Percentiles rank a stretch among this genome's conserved stretches.
phyloP scores from a whole-genome alignment of 1,284 basidiomycete genomes.

The Apiotrichum akiyoshidainum region DNA sequence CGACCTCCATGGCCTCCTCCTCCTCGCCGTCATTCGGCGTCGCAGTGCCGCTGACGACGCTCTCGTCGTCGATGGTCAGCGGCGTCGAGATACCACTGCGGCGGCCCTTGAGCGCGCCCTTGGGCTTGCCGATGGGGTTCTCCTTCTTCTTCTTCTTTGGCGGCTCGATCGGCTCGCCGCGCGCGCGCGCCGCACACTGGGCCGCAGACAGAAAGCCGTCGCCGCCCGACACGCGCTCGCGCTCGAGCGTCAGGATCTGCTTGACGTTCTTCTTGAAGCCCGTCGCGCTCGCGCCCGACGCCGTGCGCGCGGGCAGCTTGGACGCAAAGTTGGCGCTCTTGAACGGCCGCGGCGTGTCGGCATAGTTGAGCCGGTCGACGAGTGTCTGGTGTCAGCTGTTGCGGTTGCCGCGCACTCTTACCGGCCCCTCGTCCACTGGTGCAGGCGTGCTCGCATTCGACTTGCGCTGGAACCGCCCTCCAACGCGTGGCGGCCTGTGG shows the following conservation, averaged over 20 bases:
- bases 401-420: background rate
- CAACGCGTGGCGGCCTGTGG: conserved; percentile 13
- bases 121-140: conserved; percentile 17
- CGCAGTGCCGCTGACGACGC: conserved; percentile 15
- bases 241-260: conserved; percentile 48
- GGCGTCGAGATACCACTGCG: conserved; percentile 32
- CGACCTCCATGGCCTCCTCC: conserved; percentile 12
- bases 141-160: conserved; percentile 44
- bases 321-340: conserved; percentile 38
- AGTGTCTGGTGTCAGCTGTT: conserved; percentile 9
- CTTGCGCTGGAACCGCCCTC: conserved; percentile 28
- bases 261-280: conserved; percentile 43
- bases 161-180: conserved; percentile 41
- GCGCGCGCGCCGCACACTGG: conserved; percentile 34
- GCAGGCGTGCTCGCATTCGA: conserved; percentile 40
- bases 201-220: conserved; percentile 41
- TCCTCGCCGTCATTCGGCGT: conserved; percentile 16
- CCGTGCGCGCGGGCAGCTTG: conserved; percentile 38
- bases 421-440: conserved; percentile 28
- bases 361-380: conserved; percentile 43
- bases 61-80: conserved; percentile 21
- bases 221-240: conserved; percentile 43
- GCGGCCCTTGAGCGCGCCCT: conserved; percentile 5
- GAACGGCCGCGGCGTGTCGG: conserved; percentile 45
- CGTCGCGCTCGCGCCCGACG: conserved; percentile 29